These are phyloP conservation scores for Myrica gale DNA, from an alignment of 306 rosid species.

Conservation along the genomic window DNA sequence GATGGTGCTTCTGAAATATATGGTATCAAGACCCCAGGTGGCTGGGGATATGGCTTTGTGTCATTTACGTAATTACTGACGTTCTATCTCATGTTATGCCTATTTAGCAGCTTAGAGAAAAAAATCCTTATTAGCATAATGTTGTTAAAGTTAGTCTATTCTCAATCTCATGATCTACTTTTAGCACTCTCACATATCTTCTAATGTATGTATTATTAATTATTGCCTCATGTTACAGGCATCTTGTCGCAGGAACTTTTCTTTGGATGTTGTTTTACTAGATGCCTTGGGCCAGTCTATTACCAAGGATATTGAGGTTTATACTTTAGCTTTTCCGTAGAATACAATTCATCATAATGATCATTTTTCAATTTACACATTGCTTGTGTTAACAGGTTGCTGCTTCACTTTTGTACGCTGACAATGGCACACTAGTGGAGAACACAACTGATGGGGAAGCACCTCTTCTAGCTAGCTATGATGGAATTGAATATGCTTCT, in stretches of 20 bases:
- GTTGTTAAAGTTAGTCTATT: background rate
- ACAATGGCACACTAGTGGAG: slow-evolving; percentile 69
- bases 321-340: slow-evolving; percentile 23
- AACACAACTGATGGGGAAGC: slow-evolving; percentile 76
- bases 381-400: slow-evolving; percentile 54
- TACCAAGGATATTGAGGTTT: slow-evolving; percentile 70
- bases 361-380: slow-evolving; percentile 20
- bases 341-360: slow-evolving; percentile 15
- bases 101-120: too few species aligned
- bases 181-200: slow-evolving; percentile 19
- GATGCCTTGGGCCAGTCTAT: slow-evolving; percentile 63
- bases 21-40: background rate
- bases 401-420: slow-evolving; percentile 81
- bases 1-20: background rate
- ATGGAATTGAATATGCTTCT: slow-evolving; percentile 76
- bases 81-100: background rate
- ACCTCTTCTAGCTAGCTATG: slow-evolving; percentile 75
- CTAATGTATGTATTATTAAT: slow-evolving; percentile 13
- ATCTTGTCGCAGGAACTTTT: slow-evolving; percentile 87
- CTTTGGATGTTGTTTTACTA: slow-evolving; percentile 69
- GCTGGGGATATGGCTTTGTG: background rate
- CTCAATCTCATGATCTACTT: background rate
- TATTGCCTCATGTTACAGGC: slow-evolving; percentile 57
- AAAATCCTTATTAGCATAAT: background rate
- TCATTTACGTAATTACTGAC: background rate